Evolutionary conservation across 2,329 filamentous ascomycete genomes (phyloP).

Genomic region (Emmonsiellopsis sp.): DNA sequence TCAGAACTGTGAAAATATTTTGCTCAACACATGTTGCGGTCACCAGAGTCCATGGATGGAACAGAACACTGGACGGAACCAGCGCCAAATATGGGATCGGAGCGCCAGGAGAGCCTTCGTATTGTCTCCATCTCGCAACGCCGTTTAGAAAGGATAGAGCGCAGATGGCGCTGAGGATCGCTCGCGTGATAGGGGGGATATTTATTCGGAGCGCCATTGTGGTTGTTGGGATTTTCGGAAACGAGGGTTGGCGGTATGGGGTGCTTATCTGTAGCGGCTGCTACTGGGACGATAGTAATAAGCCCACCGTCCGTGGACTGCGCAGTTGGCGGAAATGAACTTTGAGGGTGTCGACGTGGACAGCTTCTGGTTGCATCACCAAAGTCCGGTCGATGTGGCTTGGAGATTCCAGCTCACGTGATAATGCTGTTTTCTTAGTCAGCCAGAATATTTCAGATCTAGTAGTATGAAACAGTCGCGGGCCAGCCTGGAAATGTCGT

Average conservation of each 20-base stretch:
- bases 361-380: not conserved
- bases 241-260: not conserved
- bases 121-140: conserved; percentile 53
- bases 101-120: conserved; percentile 40
- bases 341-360: not conserved
- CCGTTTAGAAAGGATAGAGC: conserved; percentile 70
- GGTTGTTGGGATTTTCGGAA: not conserved
- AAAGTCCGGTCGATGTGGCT: not conserved
- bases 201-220: conserved; percentile 77
- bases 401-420: too few relatives aligned
- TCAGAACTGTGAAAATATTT: conserved; percentile 75
- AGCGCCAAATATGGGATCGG: conserved; percentile 75
- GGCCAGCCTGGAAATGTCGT: too few relatives aligned
- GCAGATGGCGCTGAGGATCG: conserved; percentile 64
- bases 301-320: not conserved
- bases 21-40: conserved; percentile 83
- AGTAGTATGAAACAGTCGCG: too few relatives aligned
- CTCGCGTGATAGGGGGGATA: conserved; percentile 82
- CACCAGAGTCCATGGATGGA: conserved; percentile 89
- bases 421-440: too few relatives aligned
- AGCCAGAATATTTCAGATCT: too few relatives aligned
- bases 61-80: conserved; percentile 69
- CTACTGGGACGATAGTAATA: not conserved
- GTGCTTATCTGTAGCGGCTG: not conserved
- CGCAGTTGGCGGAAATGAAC: not conserved